Conservation (phyloP, 2,329 filamentous ascomycete species). For the Ophiostoma novo-ulmi region DNA sequence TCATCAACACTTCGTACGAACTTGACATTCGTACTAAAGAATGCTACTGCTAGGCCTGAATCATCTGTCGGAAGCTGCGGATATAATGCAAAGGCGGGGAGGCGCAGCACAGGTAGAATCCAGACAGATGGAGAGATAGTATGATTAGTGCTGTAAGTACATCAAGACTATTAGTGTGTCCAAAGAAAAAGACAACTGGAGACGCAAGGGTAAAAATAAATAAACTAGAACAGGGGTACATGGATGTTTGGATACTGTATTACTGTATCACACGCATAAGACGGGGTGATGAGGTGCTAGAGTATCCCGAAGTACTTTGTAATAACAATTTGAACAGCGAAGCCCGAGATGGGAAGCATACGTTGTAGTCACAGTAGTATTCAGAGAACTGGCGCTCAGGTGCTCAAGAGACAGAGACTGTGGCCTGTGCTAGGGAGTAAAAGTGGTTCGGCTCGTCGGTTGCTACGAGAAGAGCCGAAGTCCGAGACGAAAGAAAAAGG, state of each 20-base stretch:
- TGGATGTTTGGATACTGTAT: not conserved
- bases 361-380: not conserved
- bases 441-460: conserved; percentile 16
- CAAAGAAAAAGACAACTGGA: not conserved
- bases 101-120: conserved; percentile 8
- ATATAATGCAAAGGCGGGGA: conserved; percentile 3
- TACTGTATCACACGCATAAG: not conserved
- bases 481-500: not conserved
- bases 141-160: not conserved
- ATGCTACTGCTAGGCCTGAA: not conserved
- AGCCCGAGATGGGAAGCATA: not conserved
- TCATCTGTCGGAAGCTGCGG: conserved; percentile 6
- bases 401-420: not conserved
- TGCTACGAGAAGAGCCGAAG: conserved; percentile 16
- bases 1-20: not conserved
- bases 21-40: not conserved
- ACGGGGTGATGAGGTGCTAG: not conserved
- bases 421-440: conserved; percentile 1
- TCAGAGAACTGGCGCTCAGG: not conserved
- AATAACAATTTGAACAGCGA: not conserved
- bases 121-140: not conserved
- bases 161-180: no score
- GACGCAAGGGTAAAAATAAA: not conserved
- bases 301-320: not conserved
- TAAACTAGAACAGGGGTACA: not conserved